These are phyloP conservation scores for Stipa capillata DNA, from an alignment of 176 grass and related monocot genomes.

Conservation along the genomic window DNA sequence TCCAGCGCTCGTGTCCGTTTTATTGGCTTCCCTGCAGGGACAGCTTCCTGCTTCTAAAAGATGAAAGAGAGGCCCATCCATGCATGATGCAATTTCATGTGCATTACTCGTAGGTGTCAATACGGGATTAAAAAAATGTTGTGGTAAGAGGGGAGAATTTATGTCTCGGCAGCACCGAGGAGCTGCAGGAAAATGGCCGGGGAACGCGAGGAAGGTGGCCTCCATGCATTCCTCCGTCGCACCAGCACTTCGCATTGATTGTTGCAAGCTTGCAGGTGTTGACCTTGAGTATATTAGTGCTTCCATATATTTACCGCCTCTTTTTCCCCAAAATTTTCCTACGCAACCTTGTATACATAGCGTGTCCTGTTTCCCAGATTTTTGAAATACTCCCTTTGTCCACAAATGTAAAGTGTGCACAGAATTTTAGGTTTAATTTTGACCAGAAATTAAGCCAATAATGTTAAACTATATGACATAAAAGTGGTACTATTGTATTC, in stretches of 20 bases:
- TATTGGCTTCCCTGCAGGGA: neutral
- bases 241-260: constrained; percentile 16
- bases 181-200: constrained; percentile 35
- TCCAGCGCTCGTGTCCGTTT: neutral
- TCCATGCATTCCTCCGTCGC: constrained; percentile 29
- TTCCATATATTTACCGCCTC: neutral
- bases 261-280: too few species aligned
- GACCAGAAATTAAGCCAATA: too few species aligned
- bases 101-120: constrained; percentile 26
- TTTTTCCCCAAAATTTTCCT: neutral
- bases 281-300: neutral
- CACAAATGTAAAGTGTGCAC: too few species aligned
- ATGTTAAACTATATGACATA: too few species aligned
- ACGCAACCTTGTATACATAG: neutral
- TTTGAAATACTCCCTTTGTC: too few species aligned
- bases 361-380: neutral
- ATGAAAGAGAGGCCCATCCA: constrained; percentile 1
- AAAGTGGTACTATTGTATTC: too few species aligned
- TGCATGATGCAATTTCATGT: constrained; percentile 25
- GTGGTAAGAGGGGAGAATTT: constrained; percentile 45
- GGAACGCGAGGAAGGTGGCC: constrained; percentile 33
- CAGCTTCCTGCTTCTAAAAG: neutral
- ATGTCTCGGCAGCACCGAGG: constrained; percentile 42
- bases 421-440: too few species aligned
- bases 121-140: constrained; percentile 28